Base-by-base conservation (phyloP, 2,329 filamentous ascomycete species). In the Fusarium oxysporum region DNA sequence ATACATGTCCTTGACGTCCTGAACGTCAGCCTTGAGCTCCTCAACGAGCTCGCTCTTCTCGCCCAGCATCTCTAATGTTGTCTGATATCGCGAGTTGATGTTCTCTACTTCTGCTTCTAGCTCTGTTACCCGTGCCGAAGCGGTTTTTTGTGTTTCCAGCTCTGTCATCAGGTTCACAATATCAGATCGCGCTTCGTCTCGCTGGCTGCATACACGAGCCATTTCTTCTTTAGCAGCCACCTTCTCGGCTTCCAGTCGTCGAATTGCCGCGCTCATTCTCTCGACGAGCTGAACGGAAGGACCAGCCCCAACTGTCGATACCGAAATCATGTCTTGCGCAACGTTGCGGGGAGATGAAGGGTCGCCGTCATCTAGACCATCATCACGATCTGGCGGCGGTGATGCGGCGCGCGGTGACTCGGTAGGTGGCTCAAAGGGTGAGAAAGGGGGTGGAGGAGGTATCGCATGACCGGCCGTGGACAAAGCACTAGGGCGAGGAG, bases 21-120 rank as follows among this genome's bases (percentile, higher is more conserved):
- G 87, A 59, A 99, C 93, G 85, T 98, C 96, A 17, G 93, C 92
- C 81, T 88, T 91, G 74, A 99, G 85, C 86, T 99, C 96, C 79
- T 97, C 95, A 5, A 97, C 95, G 78, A 92, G 85, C 86, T 99
- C 96, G 81, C 94, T 97, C 89, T 97, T 97, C 88, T 99, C 96
- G 3, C 96, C 96, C 63, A 99, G 84, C 90, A 98, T 92, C 84
- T 98, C 95, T 59, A 99, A 86, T 67, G 94, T 97, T 19, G 95
- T 96, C 80, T 97, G 91, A 80, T 98, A 97, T 77, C 96, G 88
- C 70, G 90, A 86, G 77, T 93, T 91, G 72, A 98, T 85, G 45
- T 90, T 89, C 33, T 83, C 84, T 55, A 97, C 85, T 75, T 94
- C 89, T 50, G 82, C 84, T 81, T 97, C 92, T 19, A 98, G 81